A percentile compares a stretch with the other conserved stretches of the same genome.
These are phyloP conservation scores for Penstemon eatonii DNA, from an alignment of 257 asterid genomes.

Conservation along the genomic window DNA sequence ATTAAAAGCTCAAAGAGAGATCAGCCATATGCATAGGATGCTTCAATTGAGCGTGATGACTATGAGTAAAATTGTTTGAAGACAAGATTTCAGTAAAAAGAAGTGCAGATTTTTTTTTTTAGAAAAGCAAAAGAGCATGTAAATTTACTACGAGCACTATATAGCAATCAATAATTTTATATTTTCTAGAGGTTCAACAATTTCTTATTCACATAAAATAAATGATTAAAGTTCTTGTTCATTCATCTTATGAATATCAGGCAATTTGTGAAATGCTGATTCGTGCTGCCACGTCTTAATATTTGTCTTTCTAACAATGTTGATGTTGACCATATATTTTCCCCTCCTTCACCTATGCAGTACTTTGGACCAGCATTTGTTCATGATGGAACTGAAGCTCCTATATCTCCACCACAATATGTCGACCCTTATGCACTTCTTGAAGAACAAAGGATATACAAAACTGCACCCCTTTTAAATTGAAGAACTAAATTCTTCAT, in stretches of 20 bases:
- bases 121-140: neutral
- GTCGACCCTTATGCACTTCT: constrained; percentile 79
- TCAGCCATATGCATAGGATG: too few species aligned
- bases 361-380: constrained; percentile 78
- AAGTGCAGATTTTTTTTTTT: neutral
- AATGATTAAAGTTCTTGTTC: too few species aligned
- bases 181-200: neutral
- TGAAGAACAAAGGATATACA: constrained; percentile 72
- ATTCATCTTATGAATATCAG: neutral
- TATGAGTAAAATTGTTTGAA: neutral
- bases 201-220: neutral
- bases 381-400: constrained; percentile 54
- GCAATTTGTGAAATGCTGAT: neutral
- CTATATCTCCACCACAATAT: constrained; percentile 48
- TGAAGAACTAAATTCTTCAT: constrained; percentile 35
- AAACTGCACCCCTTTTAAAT: constrained; percentile 61
- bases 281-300: neutral
- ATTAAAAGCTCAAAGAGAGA: too few species aligned
- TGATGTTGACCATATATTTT: constrained; percentile 1
- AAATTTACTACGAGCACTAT: neutral
- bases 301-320: neutral
- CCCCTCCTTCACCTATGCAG: constrained; percentile 42
- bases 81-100: neutral
- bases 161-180: neutral
- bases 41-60: neutral